Evolutionary conservation across 768 basidiomycete species (phyloP), one percentile per base, ranked within the genome.

Genomic region (Arthromyces matolae): DNA sequence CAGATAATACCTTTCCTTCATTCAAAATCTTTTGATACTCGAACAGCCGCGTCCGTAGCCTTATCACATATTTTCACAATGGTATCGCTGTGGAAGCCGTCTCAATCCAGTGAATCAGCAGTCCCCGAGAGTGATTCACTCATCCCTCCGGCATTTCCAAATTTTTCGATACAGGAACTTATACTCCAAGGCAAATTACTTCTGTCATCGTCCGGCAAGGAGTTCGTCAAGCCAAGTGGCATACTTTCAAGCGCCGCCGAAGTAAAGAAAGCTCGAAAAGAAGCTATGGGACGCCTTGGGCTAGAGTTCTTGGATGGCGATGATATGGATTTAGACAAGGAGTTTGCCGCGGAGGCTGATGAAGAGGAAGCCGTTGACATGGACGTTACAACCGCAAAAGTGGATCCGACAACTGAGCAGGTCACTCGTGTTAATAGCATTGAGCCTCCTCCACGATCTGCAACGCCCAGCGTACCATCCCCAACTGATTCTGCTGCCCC

Each of bases 131-230:
- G 60, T 39, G 55, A 63, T 10, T 32, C 63, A 7, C 61, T 70
- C 5, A 57, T 66, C 7, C 60, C 65, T 6, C 82, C 83, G 1
- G 79, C 80, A 3, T 94, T 85, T 49, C 82, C 85, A 8, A 74
- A 75, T 8, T 89, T 94, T 61, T 88, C 88, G 14, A 81, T 95
- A 14, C 72, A 76, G 51, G 83, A 88, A 39, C 72, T 93, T 18
- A 78, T 96, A 52, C 65, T 80, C n/a, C 84, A 83, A 48, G 84
- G 85, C 5, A 81, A 79, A 20, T 78, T 91, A 3, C 78, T 99
- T 3, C 76, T 99, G 2, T 89, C 91, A 1, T 95, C 92, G 2
- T 93, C 94, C 0, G 95, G 95, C 5, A 93, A 92, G 59, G 95
- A 99, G 65, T 98, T 93, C 52, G 63, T 70, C 18, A 89, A 83